Conservation (phyloP, 1,284 basidiomycete species). For the Rhodotorula mucilaginosa region DNA sequence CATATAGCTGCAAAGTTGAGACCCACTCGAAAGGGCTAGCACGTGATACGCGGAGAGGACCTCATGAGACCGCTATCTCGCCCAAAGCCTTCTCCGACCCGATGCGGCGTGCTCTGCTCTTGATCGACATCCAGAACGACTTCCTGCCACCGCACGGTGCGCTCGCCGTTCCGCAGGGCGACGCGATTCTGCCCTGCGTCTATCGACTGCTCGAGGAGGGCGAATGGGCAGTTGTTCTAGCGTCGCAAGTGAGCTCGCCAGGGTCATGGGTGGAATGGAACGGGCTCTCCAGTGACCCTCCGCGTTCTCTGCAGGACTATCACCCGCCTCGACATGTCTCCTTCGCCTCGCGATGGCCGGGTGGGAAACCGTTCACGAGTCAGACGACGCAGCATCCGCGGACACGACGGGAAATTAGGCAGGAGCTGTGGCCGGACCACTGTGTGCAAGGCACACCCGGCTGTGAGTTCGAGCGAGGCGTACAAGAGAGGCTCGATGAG, state of each 20-base stretch:
- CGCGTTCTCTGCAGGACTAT: conserved; percentile 45
- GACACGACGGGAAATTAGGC: conserved; percentile 48
- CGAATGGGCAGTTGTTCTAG: conserved; percentile 57
- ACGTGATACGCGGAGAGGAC: too few relatives aligned
- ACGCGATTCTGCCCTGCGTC: conserved; percentile 54
- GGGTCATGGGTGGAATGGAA: not conserved
- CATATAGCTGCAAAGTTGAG: too few relatives aligned
- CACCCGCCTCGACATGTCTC: conserved; percentile 64
- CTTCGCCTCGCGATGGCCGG: conserved; percentile 60
- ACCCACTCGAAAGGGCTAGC: too few relatives aligned
- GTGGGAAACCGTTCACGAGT: conserved; percentile 52
- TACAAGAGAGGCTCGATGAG: conserved; percentile 45
- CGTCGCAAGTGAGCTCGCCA: conserved; percentile 50
- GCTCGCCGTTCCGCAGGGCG: conserved; percentile 57
- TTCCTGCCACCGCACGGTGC: conserved; percentile 63
- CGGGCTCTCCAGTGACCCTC: not conserved
- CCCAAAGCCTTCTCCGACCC: not conserved
- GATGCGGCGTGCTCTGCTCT: conserved; percentile 23
- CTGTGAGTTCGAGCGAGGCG: conserved; percentile 52
- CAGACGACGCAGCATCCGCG: conserved; percentile 46
- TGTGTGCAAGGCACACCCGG: conserved; percentile 54
- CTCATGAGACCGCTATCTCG: not conserved
- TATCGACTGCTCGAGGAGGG: conserved; percentile 53
- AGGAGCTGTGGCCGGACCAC: conserved; percentile 64
- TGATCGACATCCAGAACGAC: conserved; percentile 61